Conservation (phyloP, 2,329 filamentous ascomycete genomes). For the Diaporthe sp. region DNA sequence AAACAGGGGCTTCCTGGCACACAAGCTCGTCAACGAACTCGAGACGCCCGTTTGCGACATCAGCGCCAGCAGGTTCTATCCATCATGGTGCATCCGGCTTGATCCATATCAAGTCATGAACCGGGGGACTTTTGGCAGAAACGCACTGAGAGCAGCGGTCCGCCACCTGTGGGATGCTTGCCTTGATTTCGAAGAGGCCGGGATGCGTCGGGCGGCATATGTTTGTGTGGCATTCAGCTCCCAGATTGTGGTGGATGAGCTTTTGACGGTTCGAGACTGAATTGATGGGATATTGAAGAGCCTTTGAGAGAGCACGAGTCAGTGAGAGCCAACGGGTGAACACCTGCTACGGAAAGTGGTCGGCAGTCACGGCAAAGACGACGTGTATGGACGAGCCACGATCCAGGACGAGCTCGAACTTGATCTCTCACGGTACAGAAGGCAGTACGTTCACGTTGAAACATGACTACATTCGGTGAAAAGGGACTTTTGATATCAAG, state of each 20-base stretch:
- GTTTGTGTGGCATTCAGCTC: background rate
- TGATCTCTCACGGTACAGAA: too few relatives aligned
- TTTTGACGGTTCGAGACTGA: background rate
- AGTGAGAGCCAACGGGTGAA: background rate
- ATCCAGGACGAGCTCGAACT: background rate
- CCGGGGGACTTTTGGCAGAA: background rate
- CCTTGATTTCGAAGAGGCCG: conserved; percentile 4
- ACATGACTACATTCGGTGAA: background rate
- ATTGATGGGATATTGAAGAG: background rate
- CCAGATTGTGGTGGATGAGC: background rate
- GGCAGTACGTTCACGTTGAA: background rate
- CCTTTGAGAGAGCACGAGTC: background rate
- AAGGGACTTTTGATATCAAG: background rate
- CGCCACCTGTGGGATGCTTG: background rate
- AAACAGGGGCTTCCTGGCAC: conserved; percentile 3
- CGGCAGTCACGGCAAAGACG: background rate
- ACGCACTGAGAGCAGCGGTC: background rate
- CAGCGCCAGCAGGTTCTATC: background rate
- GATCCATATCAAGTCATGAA: background rate
- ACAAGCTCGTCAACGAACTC: background rate
- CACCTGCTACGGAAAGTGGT: background rate
- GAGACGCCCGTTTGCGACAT: background rate
- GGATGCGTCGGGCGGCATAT: background rate
- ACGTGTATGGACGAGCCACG: background rate
- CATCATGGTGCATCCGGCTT: background rate